Conservation (phyloP, 345 rosid genomes). For the Gossypium ekmanianum region DNA sequence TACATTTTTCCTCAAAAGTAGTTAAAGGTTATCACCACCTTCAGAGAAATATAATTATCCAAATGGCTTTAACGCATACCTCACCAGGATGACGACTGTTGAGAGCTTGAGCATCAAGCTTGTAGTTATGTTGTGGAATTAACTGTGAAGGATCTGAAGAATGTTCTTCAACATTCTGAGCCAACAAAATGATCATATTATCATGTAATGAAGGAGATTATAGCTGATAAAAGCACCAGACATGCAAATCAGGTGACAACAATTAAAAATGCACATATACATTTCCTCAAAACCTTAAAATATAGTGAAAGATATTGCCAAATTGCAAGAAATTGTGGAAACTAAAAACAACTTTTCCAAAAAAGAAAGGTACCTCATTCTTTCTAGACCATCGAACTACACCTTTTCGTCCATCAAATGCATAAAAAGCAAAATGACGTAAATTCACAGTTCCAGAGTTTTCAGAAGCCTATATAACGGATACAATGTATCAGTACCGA, state of each 20-base stretch:
- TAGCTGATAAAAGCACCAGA: not conserved
- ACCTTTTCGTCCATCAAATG: slow-evolving; percentile 83
- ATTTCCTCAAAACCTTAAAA: not conserved
- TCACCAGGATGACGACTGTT: slow-evolving; percentile 91
- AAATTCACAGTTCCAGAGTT: slow-evolving; percentile 65
- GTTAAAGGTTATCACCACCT: not conserved
- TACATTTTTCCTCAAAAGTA: not conserved
- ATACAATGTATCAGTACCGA: slow-evolving; percentile 21
- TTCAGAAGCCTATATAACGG: slow-evolving; percentile 58
- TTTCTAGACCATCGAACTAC: slow-evolving; percentile 75
- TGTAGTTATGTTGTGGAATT: slow-evolving; percentile 96
- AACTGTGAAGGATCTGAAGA: slow-evolving; percentile 70
- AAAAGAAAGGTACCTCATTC: slow-evolving; percentile 57
- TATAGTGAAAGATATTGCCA: not conserved
- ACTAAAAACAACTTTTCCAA: not conserved
- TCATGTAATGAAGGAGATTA: slow-evolving; percentile 12
- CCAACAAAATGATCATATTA: slow-evolving; percentile 27
- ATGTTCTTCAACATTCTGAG: slow-evolving; percentile 69
- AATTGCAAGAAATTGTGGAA: not conserved
- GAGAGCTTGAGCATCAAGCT: slow-evolving; percentile 77
- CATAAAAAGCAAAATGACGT: slow-evolving; percentile 90
- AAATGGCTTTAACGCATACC: slow-evolving; percentile 41
- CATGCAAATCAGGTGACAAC: not conserved
- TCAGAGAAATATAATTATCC: not conserved
- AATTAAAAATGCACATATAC: not conserved